Evolutionary conservation across 2,329 filamentous ascomycete genomes (phyloP), one percentile per base, ranked within the genome.

Genomic region (Monosporascus sp.): DNA sequence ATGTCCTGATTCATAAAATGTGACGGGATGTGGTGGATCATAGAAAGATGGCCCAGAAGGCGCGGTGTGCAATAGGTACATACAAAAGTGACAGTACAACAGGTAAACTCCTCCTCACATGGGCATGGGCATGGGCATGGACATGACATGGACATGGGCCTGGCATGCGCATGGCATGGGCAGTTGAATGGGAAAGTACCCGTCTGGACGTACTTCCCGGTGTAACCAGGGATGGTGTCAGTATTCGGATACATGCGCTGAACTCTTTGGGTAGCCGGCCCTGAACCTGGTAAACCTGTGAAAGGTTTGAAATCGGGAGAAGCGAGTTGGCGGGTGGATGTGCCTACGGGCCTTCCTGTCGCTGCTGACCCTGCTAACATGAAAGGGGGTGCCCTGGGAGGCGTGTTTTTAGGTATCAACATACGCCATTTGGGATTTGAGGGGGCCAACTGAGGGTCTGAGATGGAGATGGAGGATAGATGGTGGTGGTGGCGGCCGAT

Each of bases 1-100:
- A 35, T 35, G 31, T 35, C 31, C 31, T 35, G 31, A 35, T 35
- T 35, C 31, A 35, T 14, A 35, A 35, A 35, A 35, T 35, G 31
- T 35, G 31, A 35, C 31, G 31, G 31, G 26, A 9, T 1, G 9
- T 35, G 48, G 58, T 61, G 59, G 59, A 61, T 55, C 58, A 53
- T 54, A 53, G 48, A 58, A 59, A 59, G 52, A 52, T 60, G 62
- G 63, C 51, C 52, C 41, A 59, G 53, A 64, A 64, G 60, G 59
- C 63, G 63, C 64, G 61, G 63, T 65, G 63, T 61, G 58, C 52
- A 60, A 58, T 37, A 49, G 48, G 22, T 46, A 46, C 43, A 18
- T 41, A 41, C 20, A 31, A 18, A 56, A 61, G 58, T 51, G 18
- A 43, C 18, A 5, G 18, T 18, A 18, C 17, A 5, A 24, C 5